Evolutionary conservation across 176 grass and related monocot species (phyloP).

Genomic region (Musa acuminata): DNA sequence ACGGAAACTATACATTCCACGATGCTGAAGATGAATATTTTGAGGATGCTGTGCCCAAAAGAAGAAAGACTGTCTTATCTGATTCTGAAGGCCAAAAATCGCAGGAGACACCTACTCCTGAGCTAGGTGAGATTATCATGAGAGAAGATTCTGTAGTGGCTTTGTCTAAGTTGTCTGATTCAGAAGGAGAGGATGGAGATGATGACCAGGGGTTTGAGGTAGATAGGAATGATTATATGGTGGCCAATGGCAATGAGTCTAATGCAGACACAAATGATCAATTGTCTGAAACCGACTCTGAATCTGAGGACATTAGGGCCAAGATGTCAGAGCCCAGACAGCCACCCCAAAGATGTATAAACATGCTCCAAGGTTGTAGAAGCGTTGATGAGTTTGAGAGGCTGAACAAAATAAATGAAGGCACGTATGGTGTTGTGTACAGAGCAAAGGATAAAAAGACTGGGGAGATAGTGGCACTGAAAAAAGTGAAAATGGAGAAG

Average conservation of each 20-base stretch:
- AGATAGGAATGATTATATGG: constrained; percentile 27
- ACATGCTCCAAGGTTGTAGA: constrained; percentile 88
- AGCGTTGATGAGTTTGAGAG: constrained; percentile 87
- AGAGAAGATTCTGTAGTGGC: constrained; percentile 35
- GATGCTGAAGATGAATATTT: constrained; percentile 27
- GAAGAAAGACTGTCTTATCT: constrained; percentile 33
- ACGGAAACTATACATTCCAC: constrained; percentile 19
- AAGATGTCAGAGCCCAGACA: constrained; percentile 31
- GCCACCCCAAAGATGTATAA: constrained; percentile 45
- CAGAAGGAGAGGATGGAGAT: constrained; percentile 22
- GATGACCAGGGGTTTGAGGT: constrained; percentile 25
- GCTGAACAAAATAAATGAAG: constrained; percentile 87
- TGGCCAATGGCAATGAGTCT: constrained; percentile 32
- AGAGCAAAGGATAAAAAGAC: constrained; percentile 84
- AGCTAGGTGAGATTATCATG: constrained; percentile 32
- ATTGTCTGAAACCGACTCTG: constrained; percentile 15
- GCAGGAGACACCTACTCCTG: constrained; percentile 26
- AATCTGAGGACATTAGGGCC: constrained; percentile 27
- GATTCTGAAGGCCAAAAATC: constrained; percentile 23
- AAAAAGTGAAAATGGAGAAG: constrained; percentile 95
- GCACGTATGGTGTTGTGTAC: constrained; percentile 90
- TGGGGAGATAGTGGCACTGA: constrained; percentile 83
- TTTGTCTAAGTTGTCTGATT: constrained; percentile 39
- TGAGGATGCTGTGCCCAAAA: constrained; percentile 24
- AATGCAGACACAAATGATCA: constrained; percentile 19